These are phyloP conservation scores for Discostella stelligera DNA, from an alignment of 352 stramenopile species.

Conservation along the genomic window DNA sequence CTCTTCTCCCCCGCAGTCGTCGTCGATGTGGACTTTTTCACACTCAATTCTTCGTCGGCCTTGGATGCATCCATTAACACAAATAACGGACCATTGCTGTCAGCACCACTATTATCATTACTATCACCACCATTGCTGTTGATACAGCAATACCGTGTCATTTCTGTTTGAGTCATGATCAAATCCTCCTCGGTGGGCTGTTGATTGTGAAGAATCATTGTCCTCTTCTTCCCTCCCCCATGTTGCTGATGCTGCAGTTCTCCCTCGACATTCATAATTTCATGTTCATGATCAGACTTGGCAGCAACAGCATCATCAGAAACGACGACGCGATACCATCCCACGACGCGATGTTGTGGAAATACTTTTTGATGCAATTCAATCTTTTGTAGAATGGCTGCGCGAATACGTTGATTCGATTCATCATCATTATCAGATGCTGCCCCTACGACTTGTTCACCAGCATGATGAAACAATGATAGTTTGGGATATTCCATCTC, in stretches of 20 bases:
- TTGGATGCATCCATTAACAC: constrained; percentile 58
- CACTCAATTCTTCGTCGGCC: constrained; percentile 1
- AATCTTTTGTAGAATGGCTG: constrained; percentile 53
- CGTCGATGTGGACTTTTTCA: constrained; percentile 8
- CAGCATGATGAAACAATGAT: neutral
- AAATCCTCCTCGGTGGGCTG: constrained; percentile 43
- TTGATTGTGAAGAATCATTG: neutral
- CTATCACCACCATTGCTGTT: neutral
- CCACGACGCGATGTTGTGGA: constrained; percentile 67
- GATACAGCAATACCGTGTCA: constrained; percentile 26
- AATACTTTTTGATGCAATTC: constrained; percentile 77
- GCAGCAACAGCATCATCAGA: neutral
- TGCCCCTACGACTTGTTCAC: no score
- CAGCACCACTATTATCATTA: constrained; percentile 16
- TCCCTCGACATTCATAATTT: neutral
- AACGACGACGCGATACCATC: constrained; percentile 73
- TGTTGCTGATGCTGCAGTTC: neutral
- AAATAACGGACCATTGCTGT: constrained; percentile 39
- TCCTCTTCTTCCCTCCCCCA: neutral
- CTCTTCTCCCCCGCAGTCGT: neutral
- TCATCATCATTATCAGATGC: constrained; percentile 10
- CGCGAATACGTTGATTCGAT: neutral
- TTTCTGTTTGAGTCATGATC: constrained; percentile 40
- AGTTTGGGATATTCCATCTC: constrained; percentile 57
- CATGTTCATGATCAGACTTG: constrained; percentile 7